Evolutionary conservation across 2,329 filamentous ascomycete species (phyloP).

Genomic region (Epichloe typhina): DNA sequence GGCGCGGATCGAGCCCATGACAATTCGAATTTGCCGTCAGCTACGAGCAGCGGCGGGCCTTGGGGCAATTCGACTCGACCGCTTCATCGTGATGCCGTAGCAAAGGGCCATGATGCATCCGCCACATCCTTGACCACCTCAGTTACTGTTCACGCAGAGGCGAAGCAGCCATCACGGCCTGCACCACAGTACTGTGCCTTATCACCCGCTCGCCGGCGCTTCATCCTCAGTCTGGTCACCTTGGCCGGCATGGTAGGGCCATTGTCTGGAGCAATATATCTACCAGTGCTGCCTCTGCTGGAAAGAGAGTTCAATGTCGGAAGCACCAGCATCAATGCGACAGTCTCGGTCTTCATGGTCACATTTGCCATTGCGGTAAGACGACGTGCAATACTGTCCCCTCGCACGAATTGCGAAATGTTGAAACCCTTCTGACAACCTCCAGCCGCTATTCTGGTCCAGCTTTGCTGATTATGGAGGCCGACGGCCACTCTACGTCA

Average conservation of each 20-base stretch:
- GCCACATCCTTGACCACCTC: not conserved
- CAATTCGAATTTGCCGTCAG: not conserved
- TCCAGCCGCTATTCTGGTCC: conserved; percentile 26
- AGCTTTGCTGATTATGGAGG: conserved; percentile 25
- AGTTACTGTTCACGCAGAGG: not conserved
- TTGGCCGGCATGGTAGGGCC: conserved; percentile 29
- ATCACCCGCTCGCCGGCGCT: conserved; percentile 18
- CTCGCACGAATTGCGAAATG: too few relatives aligned
- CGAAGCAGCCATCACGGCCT: conserved; percentile 1
- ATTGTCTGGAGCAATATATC: conserved; percentile 29
- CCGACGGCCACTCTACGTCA: conserved; percentile 26
- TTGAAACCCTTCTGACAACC: not conserved
- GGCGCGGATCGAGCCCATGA: not conserved
- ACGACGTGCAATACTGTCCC: too few relatives aligned
- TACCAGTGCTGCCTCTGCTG: conserved; percentile 25
- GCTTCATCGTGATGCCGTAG: not conserved
- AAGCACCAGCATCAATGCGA: conserved; percentile 25
- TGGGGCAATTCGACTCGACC: not conserved
- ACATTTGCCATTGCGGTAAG: conserved; percentile 26
- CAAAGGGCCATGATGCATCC: not conserved
- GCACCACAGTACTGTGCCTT: conserved; percentile 24
- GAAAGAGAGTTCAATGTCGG: conserved; percentile 23
- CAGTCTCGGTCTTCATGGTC: conserved; percentile 31
- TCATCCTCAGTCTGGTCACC: conserved; percentile 26
- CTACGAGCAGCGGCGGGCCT: not conserved